Conservation (phyloP, 208 protist species). For the Leishmania tarentolae region DNA sequence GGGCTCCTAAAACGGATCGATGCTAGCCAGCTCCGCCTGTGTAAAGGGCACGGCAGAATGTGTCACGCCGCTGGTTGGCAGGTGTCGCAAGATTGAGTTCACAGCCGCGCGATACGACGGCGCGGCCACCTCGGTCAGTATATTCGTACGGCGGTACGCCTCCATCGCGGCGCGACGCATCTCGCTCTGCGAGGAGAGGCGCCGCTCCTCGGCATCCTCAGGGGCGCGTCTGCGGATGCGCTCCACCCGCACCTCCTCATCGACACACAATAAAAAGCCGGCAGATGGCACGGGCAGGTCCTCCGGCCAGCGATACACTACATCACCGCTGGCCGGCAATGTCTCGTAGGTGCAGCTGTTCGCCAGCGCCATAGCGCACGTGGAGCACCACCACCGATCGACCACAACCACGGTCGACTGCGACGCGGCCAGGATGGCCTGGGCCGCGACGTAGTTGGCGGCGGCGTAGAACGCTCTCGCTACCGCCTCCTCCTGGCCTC, state of each 20-base stretch:
- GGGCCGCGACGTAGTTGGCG: constrained; percentile 73
- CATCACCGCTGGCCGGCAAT: constrained; percentile 40
- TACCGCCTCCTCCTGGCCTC: constrained; percentile 38
- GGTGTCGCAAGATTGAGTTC: constrained; percentile 49
- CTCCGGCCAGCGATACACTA: constrained; percentile 58
- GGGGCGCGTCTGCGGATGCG: constrained; percentile 60
- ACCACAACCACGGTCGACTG: constrained; percentile 43
- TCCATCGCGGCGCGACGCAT: constrained; percentile 63
- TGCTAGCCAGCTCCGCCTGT: constrained; percentile 39
- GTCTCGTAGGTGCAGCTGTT: constrained; percentile 26
- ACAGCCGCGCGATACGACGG: constrained; percentile 49
- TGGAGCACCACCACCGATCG: constrained; percentile 83
- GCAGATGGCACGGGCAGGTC: constrained; percentile 40
- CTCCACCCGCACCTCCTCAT: constrained; percentile 53
- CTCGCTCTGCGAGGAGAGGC: constrained; percentile 41
- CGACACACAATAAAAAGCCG: constrained; percentile 52
- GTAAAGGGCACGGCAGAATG: constrained; percentile 40
- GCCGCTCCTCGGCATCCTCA: constrained; percentile 64
- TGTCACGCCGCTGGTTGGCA: constrained; percentile 31
- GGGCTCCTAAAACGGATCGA: constrained; percentile 37
- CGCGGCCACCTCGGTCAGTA: constrained; percentile 44
- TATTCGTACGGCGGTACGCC: constrained; percentile 49
- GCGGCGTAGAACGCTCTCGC: constrained; percentile 73
- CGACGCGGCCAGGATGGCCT: constrained; percentile 18
- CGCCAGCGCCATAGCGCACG: constrained; percentile 76